Base-by-base conservation (phyloP, 2,329 filamentous ascomycete genomes). In the Sporothrix brasiliensis region DNA sequence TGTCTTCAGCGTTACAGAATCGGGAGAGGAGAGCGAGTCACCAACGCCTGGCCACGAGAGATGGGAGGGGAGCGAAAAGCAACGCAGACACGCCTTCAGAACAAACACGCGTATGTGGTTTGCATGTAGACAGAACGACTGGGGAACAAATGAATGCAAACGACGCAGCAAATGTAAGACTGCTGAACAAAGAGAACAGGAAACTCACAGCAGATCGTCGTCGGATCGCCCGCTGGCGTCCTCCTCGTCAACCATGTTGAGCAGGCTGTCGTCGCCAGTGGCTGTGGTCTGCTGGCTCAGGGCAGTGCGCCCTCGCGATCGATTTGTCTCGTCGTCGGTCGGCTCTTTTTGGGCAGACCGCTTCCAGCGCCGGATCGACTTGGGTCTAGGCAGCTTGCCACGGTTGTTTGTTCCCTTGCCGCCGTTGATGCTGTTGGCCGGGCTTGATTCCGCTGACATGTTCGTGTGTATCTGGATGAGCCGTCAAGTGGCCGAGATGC, bases 151-250 rank as follows among this genome's bases (percentile, higher is more conserved):
- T 14, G 13, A 44, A 13, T 16, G 11, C 41, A 16, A 16, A 16
- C 10, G 21, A 16, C n/a, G n/a, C 41, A 63, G 13, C 24, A 49
- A 16, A 50, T 21, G 47, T 34, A 50, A 34, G 24, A 13, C 16
- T 16, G 50, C 41, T 34, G 50, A 19, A 39, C 21, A 67, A 67
- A 27, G 34, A 34, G 34, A 27, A 39, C 7, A 49, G 49, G 21
- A 47, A 2, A 70, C 69, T 68, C 34, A 70, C 69, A 68, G n/a
- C 3, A 58, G 34, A 13, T 70, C 65, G 49, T 70, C 65, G 34
- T 70, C 65, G 5, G 65, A 68, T 39, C 47, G 65, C 19, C 63
- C 47, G 30, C 49, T 41, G 54, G 41, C 56, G 39, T 70, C 69
- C 5, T 63, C 69, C 44, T 44, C 56, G 49, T 53, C 68, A 9